Evolutionary conservation across 192 early-diverging fungal species (phyloP), one percentile per base, ranked within the genome.

Genomic region (Phlyctochytrium bullatum): DNA sequence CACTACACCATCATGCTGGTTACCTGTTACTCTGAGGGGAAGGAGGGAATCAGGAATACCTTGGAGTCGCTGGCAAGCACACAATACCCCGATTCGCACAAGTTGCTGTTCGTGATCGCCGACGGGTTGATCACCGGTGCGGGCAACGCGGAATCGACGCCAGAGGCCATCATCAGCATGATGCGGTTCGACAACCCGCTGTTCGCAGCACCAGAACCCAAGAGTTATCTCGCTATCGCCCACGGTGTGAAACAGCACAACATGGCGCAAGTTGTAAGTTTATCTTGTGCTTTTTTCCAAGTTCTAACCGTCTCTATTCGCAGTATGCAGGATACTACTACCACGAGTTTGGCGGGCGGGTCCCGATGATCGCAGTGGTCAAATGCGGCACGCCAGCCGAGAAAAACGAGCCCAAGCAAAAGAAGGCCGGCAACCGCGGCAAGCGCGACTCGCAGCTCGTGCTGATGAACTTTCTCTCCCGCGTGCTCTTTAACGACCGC

Each of bases 391-490:
- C 82, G 1, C 61, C 65, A 2, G 68, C 69, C 16, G 82, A 83
- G 68, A 28, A 56, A 17, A 30, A 17, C 10, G 50, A 61, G 29
- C 60, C 74, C 6, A 76, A 79, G 56, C 76, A 57, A 57, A 57
- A 57, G 54, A 65, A 65, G 61, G 32, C 64, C 30, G 67, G 67
- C 6, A 74, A 74, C 59, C 69, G 94, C 70, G 96, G 96, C 36
- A 98, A 98, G 82, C 88, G 96, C 31, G 96, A 98, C 76, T 95
- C 93, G 14, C 96, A 98, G 77, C 84, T 98, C 57, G 89, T 98
- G 57, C 76, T 98, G 54, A 96, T 98, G 93, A 87, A 88, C 69
- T 98, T 95, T 75, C 73, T 98, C 73, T 86, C 89, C 72, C 89
- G 91, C 23, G 78, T 83, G 6, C 81, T 84, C 24, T 80, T 90